Evolutionary conservation across 129 eudicot genomes (phyloP).

Genomic region (Chrysanthemum makinoi): DNA sequence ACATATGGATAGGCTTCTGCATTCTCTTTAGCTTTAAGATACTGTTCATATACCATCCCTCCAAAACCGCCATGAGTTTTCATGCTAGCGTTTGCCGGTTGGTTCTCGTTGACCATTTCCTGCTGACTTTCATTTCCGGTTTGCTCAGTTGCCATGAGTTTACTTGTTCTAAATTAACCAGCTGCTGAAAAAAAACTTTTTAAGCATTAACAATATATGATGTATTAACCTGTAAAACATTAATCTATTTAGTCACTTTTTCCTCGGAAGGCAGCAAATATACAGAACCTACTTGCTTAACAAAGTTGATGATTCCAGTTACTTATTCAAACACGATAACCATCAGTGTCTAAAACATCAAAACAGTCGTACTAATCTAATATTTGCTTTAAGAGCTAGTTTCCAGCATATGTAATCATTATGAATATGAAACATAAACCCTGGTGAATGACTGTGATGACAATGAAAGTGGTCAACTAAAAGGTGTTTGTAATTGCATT

Average conservation of each 20-base stretch:
- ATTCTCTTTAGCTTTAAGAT: slow-evolving; percentile 57
- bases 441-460: no score
- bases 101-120: slow-evolving; percentile 32
- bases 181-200: background rate
- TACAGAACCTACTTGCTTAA: background rate
- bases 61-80: slow-evolving; percentile 41
- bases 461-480: no score
- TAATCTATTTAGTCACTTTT: background rate
- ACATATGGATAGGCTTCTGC: slow-evolving; percentile 93
- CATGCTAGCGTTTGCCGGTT: slow-evolving; percentile 26
- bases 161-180: slow-evolving; percentile 5
- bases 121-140: slow-evolving; percentile 30
- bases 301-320: background rate
- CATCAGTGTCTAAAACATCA: background rate
- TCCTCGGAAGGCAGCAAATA: background rate
- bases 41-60: slow-evolving; percentile 45
- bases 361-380: no score
- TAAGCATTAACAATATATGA: background rate
- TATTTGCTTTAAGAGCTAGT: no score
- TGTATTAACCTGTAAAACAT: background rate
- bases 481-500: no score
- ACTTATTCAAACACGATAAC: background rate
- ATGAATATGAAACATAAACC: no score
- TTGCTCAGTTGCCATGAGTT: slow-evolving; percentile 44
- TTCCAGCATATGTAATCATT: no score